Evolutionary conservation across 495 filamentous ascomycete genomes (phyloP).

Genomic region (Podospora australis): DNA sequence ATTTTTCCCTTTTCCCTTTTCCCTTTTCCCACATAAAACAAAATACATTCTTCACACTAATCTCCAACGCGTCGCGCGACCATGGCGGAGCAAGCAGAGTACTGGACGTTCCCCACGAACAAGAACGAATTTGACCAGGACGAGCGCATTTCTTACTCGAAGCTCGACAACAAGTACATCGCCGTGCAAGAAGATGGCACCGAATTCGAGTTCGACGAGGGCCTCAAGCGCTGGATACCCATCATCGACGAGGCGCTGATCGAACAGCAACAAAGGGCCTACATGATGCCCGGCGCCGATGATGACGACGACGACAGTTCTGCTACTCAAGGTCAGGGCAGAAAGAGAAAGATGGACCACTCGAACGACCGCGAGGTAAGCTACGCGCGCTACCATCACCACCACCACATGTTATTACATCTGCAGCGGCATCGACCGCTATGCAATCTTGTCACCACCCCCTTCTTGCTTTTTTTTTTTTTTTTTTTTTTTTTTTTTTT

Average conservation of each 20-base stretch:
- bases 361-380: constrained; percentile 59
- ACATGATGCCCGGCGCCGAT: constrained; percentile 47
- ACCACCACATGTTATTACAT: too few relatives aligned
- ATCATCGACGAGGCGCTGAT: constrained; percentile 75
- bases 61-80: not conserved
- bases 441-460: too few relatives aligned
- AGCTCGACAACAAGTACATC: constrained; percentile 70
- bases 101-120: constrained; percentile 58
- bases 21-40: not conserved
- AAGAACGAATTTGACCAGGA: constrained; percentile 73
- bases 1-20: not conserved
- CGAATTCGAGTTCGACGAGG: constrained; percentile 76
- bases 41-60: not conserved
- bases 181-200: constrained; percentile 78
- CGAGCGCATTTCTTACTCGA: constrained; percentile 79
- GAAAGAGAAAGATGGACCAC: constrained; percentile 65
- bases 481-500: constrained; percentile 7
- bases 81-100: constrained; percentile 23
- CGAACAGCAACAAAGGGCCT: constrained; percentile 69
- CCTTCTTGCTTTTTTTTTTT: constrained; percentile 6
- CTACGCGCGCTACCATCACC: constrained; percentile 14
- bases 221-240: constrained; percentile 71
- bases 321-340: constrained; percentile 32
- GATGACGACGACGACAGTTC: constrained; percentile 50
- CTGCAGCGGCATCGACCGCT: constrained; percentile 11